These are phyloP conservation scores for Neurospora sp. DNA, from an alignment of 495 filamentous ascomycete species.

Conservation along the genomic window DNA sequence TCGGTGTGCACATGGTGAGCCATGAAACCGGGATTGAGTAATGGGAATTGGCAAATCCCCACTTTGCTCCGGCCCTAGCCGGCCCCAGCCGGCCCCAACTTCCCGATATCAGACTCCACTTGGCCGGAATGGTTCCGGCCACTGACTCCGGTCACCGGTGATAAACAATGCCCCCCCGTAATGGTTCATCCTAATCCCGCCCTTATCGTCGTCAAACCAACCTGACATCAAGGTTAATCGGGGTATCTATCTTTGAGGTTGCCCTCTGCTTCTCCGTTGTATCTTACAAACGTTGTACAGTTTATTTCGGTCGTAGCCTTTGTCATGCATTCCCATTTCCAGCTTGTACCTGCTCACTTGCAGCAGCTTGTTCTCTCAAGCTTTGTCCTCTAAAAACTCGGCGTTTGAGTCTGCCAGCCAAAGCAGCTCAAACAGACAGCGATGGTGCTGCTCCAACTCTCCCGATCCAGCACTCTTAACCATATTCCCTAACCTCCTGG, in stretches of 20 bases:
- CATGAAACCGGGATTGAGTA: constrained; percentile 10
- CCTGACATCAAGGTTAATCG: background rate
- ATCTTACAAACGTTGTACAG: background rate
- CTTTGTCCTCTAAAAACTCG: background rate
- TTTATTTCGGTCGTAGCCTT: background rate
- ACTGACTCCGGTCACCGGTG: constrained; percentile 4
- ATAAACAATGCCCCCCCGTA: background rate
- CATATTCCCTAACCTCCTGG: constrained; percentile 45
- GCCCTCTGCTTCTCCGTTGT: background rate
- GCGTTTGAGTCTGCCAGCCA: constrained; percentile 8
- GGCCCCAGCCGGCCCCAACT: constrained; percentile 21
- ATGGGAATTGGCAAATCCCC: constrained; percentile 11
- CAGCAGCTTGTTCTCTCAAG: background rate
- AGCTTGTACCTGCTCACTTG: background rate
- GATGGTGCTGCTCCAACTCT: constrained; percentile 23
- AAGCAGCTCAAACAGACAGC: constrained; percentile 22
- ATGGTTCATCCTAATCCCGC: background rate
- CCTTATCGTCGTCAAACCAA: background rate
- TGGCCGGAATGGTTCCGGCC: constrained; percentile 27
- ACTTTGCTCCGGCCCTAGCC: constrained; percentile 24
- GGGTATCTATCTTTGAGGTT: background rate
- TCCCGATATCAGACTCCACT: constrained; percentile 2
- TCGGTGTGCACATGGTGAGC: background rate
- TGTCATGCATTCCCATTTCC: background rate
- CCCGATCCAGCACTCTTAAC: constrained; percentile 6